These are phyloP conservation scores for Claviceps sorghi DNA, from an alignment of 2,329 filamentous ascomycete genomes.

Conservation along the genomic window DNA sequence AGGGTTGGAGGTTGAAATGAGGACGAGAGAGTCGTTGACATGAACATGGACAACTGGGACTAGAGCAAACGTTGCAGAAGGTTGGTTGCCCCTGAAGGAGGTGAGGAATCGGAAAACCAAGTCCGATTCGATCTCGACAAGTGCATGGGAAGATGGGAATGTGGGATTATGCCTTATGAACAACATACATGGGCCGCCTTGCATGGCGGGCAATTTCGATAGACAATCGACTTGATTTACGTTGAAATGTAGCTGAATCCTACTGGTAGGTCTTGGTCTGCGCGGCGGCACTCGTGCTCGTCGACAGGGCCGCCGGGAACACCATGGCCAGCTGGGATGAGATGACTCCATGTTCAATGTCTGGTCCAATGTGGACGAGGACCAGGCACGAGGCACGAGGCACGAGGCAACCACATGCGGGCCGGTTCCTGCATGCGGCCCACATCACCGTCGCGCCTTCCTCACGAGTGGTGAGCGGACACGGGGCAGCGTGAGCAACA, in stretches of 20 bases:
- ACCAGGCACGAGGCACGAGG: too few species aligned
- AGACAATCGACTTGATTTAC: neutral
- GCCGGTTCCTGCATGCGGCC: constrained; percentile 4
- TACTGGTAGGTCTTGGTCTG: neutral
- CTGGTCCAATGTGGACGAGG: too few species aligned
- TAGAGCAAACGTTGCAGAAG: neutral
- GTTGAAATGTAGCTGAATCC: neutral
- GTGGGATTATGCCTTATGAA: constrained; percentile 1
- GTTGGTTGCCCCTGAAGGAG: neutral
- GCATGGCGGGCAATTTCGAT: constrained; percentile 1
- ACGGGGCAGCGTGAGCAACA: neutral
- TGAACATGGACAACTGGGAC: too few species aligned
- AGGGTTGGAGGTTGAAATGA: neutral
- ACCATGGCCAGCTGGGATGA: neutral
- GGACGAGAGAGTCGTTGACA: neutral
- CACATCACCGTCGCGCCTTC: constrained; percentile 1
- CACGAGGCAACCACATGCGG: neutral
- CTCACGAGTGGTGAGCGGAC: neutral
- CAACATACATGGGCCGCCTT: neutral
- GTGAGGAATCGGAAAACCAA: neutral
- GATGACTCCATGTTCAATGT: neutral
- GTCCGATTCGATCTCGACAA: neutral
- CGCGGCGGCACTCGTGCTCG: neutral
- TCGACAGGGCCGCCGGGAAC: neutral
- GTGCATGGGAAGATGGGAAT: neutral